Percentiles rank a stretch among this genome's conserved stretches.
phyloP scores from a whole-genome alignment of 495 filamentous ascomycete species.

The Hyaloscypha finlandica region DNA sequence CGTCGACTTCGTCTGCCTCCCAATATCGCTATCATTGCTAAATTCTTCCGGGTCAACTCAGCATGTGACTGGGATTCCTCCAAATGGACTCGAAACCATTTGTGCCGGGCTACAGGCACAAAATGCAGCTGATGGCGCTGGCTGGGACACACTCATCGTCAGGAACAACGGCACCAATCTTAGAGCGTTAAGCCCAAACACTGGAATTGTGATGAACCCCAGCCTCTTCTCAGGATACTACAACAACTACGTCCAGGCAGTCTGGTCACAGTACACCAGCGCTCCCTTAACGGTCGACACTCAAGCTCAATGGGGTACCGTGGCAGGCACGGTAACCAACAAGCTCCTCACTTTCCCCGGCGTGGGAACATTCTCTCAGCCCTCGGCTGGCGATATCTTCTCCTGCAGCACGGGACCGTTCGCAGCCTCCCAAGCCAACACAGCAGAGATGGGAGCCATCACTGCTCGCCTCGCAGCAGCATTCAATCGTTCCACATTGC shows the following conservation, averaged over 20 bases:
- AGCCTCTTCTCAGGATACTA: constrained; percentile 64
- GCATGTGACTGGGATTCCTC: constrained; percentile 58
- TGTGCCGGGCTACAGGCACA: constrained; percentile 56
- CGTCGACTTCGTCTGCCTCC: constrained; percentile 72
- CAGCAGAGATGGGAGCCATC: constrained; percentile 52
- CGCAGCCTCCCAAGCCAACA: constrained; percentile 49
- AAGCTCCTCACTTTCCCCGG: constrained; percentile 45
- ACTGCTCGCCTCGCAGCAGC: constrained; percentile 65
- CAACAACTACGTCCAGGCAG: constrained; percentile 59
- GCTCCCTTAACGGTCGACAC: constrained; percentile 43
- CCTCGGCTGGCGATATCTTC: constrained; percentile 66
- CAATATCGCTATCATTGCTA: constrained; percentile 62
- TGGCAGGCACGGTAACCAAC: constrained; percentile 53
- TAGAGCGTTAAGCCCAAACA: constrained; percentile 67
- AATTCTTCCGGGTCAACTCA: constrained; percentile 52
- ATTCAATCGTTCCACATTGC: constrained; percentile 66
- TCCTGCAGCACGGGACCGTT: constrained; percentile 70
- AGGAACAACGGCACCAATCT: constrained; percentile 49
- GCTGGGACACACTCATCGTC: constrained; percentile 67
- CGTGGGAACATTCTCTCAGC: constrained; percentile 53
- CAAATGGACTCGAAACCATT: constrained; percentile 58
- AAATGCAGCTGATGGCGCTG: constrained; percentile 52
- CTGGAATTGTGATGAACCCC: constrained; percentile 55
- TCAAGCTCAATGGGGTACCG: constrained; percentile 37
- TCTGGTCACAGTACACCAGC: constrained; percentile 61